Base-by-base conservation (phyloP, 1,284 basidiomycete species). In the Pseudozyma thailandica region DNA sequence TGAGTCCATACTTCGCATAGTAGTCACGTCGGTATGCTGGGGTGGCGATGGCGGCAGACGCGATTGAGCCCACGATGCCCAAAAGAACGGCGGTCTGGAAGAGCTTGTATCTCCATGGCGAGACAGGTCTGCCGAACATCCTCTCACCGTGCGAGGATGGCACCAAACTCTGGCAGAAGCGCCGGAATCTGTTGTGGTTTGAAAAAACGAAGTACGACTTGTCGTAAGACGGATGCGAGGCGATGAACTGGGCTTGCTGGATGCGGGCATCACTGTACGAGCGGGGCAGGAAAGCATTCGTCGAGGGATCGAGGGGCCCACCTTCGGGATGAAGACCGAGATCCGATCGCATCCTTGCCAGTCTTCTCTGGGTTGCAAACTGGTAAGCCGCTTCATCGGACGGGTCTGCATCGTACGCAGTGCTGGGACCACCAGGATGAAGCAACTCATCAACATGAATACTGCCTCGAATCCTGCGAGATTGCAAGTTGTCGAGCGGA, bases 191-290 rank as follows among this genome's bases (percentile, higher is more conserved):
- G 72, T 91, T 94, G 74, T 88, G 88, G 84, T 96, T 93, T 3
- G 90, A 89, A 81, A 98, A 91, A 9, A 96, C 72, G 90, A 92
- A 97, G 74, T 97, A 90, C 0, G 92, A 89, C 78, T 90, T 91
- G 84, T 98, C 95, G 78, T 92, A 98, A 0, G 90, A 89, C 0
- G 95, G 93, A 84, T 98, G 91, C 43, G 90, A 88, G 2, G 88
- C 88, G 72, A 98, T 96, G 81, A 96, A 93, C 71, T 92, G 91
- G 0, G 91, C 90, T 78, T 91, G 91, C 78, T 89, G 88, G 13
- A 91, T 91, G n/a, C 89, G 87, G 9, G 88, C 88, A 82, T 96
- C 92, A 56, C 89, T 87, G 37, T 60, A 30, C 3, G 63, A 86
- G 85, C 21, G 87, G 10, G 65, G 63, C 44, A 58, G 42, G 46